Base-by-base conservation (phyloP, 2,329 filamentous ascomycete genomes). In the Triangularia verruculosa region DNA sequence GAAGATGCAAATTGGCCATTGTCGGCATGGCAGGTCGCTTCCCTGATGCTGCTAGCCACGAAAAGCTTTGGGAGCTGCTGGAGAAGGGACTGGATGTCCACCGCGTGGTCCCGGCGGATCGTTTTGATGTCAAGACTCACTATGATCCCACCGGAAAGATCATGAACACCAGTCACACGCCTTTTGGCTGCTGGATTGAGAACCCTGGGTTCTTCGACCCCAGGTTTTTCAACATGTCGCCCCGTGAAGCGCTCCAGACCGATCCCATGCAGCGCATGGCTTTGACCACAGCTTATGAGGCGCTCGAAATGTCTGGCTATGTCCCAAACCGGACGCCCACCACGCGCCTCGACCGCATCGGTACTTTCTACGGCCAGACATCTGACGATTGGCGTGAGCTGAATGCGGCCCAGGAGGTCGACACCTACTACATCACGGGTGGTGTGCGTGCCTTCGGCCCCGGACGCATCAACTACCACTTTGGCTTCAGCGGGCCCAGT, bases 201-300 rank as follows among this genome's bases (percentile, higher is more conserved):
- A 84, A 92, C 66, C 90, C 90, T 0, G 89, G 89, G 61, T 80
- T 89, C 56, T 94, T 94, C 71, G 91, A 94, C 70, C 88, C 89
- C n/a, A 82, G 88, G 0, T 93, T 94, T 78, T 94, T 94, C 83
- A 92, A 92, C 76, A 93, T 94, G 88, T 93, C 90, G 34, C 90
- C 90, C 5, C 86, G 89, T 69, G 90, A 94, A 76, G 91, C 91
- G 27, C 85, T 86, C 59, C 89, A 93, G 72, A 92, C 89, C 1
- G 91, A 94, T 73, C 91, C 91, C 0, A 92, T 92, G 84, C 90
- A 92, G 74, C 84, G 91, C 70, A 81, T 93, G 68, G 89, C 89
- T 2, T 78, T 95, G 22, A 85, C 88, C 8, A 92, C 90, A 2
- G 90, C 90, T 0, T 94, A 92, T 70, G 91, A 94, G 72, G 91